A percentile compares a stretch with the other conserved stretches of the same genome.
These are phyloP conservation scores for Fusarium citri DNA, from an alignment of 2,329 filamentous ascomycete species.

Conservation along the genomic window DNA sequence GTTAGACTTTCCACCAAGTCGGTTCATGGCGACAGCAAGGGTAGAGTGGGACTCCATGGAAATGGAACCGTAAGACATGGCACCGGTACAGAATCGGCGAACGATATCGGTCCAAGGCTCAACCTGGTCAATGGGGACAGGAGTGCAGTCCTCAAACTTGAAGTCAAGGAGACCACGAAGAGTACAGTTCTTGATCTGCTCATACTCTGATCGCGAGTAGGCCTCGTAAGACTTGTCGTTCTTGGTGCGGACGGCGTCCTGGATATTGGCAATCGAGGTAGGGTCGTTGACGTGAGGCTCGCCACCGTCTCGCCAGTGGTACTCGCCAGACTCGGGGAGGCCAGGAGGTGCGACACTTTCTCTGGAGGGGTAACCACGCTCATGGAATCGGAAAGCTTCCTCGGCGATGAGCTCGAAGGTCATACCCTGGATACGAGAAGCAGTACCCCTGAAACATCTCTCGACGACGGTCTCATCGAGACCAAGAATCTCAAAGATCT, in stretches of 20 bases:
- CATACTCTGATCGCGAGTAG: slow-evolving; percentile 91
- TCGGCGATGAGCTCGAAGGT: slow-evolving; percentile 94
- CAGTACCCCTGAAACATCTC: slow-evolving; percentile 93
- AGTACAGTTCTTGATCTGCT: slow-evolving; percentile 96
- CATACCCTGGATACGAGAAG: slow-evolving; percentile 92
- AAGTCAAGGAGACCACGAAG: slow-evolving; percentile 95
- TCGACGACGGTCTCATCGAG: slow-evolving; percentile 93
- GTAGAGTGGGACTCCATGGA: slow-evolving; percentile 99
- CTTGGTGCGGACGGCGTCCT: slow-evolving; percentile 95
- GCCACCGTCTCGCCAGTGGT: slow-evolving; percentile 97
- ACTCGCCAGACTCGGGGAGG: slow-evolving; percentile 92
- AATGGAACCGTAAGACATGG: slow-evolving; percentile 98
- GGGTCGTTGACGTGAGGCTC: slow-evolving; percentile 97
- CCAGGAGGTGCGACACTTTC: slow-evolving; percentile 81
- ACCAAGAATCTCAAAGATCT: slow-evolving; percentile 96
- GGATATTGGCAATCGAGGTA: slow-evolving; percentile 93
- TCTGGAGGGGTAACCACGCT: slow-evolving; percentile 88
- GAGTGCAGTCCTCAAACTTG: slow-evolving; percentile 86
- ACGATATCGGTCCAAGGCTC: slow-evolving; percentile 99
- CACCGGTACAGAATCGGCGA: slow-evolving; percentile 93
- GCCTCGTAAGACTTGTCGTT: slow-evolving; percentile 99
- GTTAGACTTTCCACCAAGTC: slow-evolving; percentile 95
- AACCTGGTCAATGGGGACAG: slow-evolving; percentile 95
- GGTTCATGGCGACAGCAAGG: slow-evolving; percentile 95
- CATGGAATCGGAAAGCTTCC: slow-evolving; percentile 94